Conservation (phyloP, 305 asterid genomes). For the Fraxinus angustifolia region DNA sequence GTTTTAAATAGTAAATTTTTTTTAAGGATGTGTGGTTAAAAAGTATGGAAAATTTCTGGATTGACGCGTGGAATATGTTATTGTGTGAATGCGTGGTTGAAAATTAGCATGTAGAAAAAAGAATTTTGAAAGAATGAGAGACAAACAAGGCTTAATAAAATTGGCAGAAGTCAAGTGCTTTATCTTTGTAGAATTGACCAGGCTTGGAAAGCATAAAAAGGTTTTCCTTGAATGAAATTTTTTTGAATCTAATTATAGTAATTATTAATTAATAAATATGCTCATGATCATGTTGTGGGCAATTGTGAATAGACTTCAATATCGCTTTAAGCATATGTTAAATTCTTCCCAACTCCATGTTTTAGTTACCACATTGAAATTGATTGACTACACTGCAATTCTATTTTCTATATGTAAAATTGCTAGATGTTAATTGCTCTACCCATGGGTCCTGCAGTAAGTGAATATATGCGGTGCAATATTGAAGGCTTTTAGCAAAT, state of each 20-base stretch:
- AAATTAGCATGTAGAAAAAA: too few relatives aligned
- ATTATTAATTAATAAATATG: not conserved
- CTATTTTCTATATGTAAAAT: not conserved
- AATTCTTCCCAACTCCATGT: not conserved
- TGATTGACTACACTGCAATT: not conserved
- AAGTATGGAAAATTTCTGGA: too few relatives aligned
- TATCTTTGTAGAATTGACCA: not conserved
- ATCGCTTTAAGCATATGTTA: not conserved
- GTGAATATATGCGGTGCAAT: not conserved
- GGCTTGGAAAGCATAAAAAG: not conserved
- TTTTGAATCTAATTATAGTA: not conserved
- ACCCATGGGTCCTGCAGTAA: not conserved
- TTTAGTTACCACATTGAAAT: not conserved
- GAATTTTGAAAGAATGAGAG: too few relatives aligned
- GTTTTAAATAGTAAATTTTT: too few relatives aligned
- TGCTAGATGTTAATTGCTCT: not conserved
- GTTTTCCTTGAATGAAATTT: not conserved
- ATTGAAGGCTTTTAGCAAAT: not conserved
- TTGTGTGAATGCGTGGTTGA: too few relatives aligned
- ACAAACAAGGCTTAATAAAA: not conserved
- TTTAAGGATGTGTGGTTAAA: too few relatives aligned
- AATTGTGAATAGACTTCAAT: not conserved
- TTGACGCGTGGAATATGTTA: too few relatives aligned
- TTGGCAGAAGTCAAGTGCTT: not conserved
- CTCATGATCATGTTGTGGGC: not conserved